Base-by-base conservation (phyloP, 257 asterid genomes). In the Handroanthus guayacan region DNA sequence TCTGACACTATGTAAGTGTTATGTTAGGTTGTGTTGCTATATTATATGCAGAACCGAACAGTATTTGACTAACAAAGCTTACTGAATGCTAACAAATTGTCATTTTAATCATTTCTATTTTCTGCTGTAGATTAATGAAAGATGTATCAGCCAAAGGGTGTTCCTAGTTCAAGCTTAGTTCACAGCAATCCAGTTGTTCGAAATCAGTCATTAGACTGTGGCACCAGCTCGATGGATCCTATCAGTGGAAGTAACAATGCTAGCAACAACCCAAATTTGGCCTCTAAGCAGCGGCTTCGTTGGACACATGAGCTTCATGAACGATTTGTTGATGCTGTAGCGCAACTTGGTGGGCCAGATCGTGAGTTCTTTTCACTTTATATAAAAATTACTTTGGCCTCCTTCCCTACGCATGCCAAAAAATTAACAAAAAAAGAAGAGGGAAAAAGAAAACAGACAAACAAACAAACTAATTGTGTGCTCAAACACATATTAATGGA, bases 331-430 rank as follows among this genome's bases (percentile, higher is more conserved):
- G 99, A 95, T 82, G 92, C 99, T 67, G 99, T 95, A 37, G 98
- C 98, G 7, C 98, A 95, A 76, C 99, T 95, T 80, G 99, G 98
- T 77, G 99, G 99, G 58, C 99, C 99, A 34, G 99, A 92, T 76
- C 84, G 99, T 95, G 82, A 91, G 98, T 87, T 76, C 44, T 64
- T 51, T 72, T 75, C 51, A 62, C 72, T 76, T 81, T 20, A 48
- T 5, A 63, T 56, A 74, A 56, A 9, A 71, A 79, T 54, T 14
- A 63, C 48, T 67, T 72, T 52, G 20, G 64, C 71, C 16, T 14
- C 34, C 67, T 12, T 3, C 70, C 38, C 31, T 12, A 67, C 54
- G 12, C 36, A 63, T 55, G 34, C 31, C 41, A 55, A 37, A 48
- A 50, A 34, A 54, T 9, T 56, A 36, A 38, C 25, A 60, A 14